Evolutionary conservation across 345 rosid genomes (phyloP).

Genomic region (Citrus australasica): DNA sequence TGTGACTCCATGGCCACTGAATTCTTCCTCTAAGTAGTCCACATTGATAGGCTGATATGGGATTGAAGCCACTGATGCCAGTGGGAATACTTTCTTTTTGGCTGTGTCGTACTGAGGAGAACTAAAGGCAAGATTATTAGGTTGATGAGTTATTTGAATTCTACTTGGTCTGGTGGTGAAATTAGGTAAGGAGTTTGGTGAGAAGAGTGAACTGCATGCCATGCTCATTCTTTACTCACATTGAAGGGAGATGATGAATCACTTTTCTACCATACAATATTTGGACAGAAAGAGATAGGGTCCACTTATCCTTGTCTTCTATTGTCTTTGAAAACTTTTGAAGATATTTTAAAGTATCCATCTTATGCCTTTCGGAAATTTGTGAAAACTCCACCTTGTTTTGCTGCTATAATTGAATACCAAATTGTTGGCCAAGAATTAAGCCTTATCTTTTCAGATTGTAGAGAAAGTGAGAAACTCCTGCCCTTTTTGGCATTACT

Average conservation of each 20-base stretch:
- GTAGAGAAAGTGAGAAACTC: background rate
- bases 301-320: background rate
- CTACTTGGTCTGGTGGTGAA: constrained; percentile 11
- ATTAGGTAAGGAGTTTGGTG: constrained; percentile 28
- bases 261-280: background rate
- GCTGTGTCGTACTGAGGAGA: constrained; percentile 4
- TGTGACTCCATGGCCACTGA: constrained; percentile 77
- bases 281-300: constrained; percentile 11
- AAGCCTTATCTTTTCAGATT: constrained; percentile 25
- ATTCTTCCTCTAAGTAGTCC: constrained; percentile 63
- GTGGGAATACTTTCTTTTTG: constrained; percentile 26
- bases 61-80: constrained; percentile 46
- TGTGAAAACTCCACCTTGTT: background rate
- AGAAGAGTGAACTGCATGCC: constrained; percentile 37
- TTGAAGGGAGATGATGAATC: constrained; percentile 13
- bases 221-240: constrained; percentile 5
- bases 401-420: background rate
- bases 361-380: background rate
- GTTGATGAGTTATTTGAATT: constrained; percentile 1
- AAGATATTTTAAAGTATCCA: constrained; percentile 19
- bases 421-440: constrained; percentile 3
- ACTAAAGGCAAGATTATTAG: constrained; percentile 15
- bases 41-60: constrained; percentile 51
- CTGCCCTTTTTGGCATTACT: background rate
- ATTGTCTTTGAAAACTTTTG: constrained; percentile 2